A percentile compares a stretch with the other conserved stretches of the same genome.
These are phyloP conservation scores for Pueraria montana DNA, from an alignment of 306 rosid species.

Conservation along the genomic window DNA sequence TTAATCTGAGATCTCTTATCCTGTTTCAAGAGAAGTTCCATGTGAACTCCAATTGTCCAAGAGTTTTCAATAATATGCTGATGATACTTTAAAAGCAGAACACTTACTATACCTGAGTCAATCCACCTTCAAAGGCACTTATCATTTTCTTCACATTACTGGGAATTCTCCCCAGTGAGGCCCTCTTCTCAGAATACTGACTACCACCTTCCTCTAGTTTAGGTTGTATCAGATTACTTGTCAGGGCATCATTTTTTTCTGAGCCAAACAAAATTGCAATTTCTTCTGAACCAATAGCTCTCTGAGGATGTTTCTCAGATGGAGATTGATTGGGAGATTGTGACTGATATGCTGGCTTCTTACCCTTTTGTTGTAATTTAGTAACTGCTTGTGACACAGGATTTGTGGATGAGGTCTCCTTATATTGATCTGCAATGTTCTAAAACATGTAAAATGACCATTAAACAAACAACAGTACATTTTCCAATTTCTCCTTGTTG, in stretches of 20 bases:
- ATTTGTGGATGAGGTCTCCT: constrained; percentile 54
- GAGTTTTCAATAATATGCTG: constrained; percentile 25
- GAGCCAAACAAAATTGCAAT: constrained; percentile 39
- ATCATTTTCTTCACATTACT: constrained; percentile 77
- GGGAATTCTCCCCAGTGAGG: constrained; percentile 49
- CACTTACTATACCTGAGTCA: constrained; percentile 68
- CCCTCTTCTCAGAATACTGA: constrained; percentile 42
- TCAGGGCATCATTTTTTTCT: constrained; percentile 37
- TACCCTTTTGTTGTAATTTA: constrained; percentile 42
- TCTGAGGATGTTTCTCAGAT: constrained; percentile 40
- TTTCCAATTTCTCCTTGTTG: constrained; percentile 42
- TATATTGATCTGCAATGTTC: constrained; percentile 73
- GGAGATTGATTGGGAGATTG: constrained; percentile 43
- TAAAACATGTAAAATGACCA: constrained; percentile 69
- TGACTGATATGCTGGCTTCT: constrained; percentile 53
- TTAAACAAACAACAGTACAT: constrained; percentile 60
- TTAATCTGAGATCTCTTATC: constrained; percentile 66
- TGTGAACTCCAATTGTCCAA: constrained; percentile 36
- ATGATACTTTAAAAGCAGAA: constrained; percentile 34
- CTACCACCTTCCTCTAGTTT: constrained; percentile 36
- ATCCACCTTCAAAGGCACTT: constrained; percentile 76
- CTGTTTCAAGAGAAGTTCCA: constrained; percentile 56
- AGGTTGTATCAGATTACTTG: constrained; percentile 37
- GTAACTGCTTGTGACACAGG: constrained; percentile 46
- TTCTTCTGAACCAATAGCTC: constrained; percentile 47